Evolutionary conservation across 2,329 filamentous ascomycete species (phyloP).

Genomic region (Endocalyx cinctus): DNA sequence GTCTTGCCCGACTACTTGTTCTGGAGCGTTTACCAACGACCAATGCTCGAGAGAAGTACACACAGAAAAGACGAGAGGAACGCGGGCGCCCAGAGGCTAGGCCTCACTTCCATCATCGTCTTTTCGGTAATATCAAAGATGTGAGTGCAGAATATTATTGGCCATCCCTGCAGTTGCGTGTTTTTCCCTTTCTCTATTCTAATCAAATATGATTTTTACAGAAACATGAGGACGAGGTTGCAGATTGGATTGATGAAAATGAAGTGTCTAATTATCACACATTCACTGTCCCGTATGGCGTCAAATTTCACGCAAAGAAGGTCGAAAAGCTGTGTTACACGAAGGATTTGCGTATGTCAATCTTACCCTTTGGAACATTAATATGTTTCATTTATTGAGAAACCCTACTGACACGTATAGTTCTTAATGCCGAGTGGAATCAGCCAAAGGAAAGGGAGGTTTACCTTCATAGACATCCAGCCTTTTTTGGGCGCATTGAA

Average conservation of each 20-base stretch:
- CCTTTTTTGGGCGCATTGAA: constrained; percentile 73
- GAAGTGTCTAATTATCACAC: constrained; percentile 78
- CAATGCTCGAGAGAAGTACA: constrained; percentile 64
- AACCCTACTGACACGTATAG: too few relatives aligned
- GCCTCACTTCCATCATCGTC: constrained; percentile 38
- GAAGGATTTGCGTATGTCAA: constrained; percentile 57
- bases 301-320: constrained; percentile 57
- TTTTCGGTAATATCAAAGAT: constrained; percentile 71
- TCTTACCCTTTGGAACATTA: too few relatives aligned
- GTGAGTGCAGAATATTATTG: too few relatives aligned
- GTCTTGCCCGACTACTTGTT: constrained; percentile 73
- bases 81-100: constrained; percentile 59
- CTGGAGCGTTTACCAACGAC: constrained; percentile 72
- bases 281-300: constrained; percentile 66
- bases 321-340: constrained; percentile 82
- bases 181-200: not conserved
- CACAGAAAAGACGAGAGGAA: constrained; percentile 65
- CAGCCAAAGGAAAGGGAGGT: constrained; percentile 69
- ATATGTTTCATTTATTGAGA: too few relatives aligned
- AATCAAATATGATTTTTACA: not conserved
- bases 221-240: constrained; percentile 70
- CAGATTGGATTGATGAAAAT: constrained; percentile 75
- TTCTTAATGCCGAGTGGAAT: constrained; percentile 87
- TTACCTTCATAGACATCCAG: constrained; percentile 76
- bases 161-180: too few relatives aligned